Percentiles rank a stretch among this genome's conserved stretches.
Evolutionary conservation across 352 stramenopile species (phyloP).

Genomic region (Pythium rishiriense): DNA sequence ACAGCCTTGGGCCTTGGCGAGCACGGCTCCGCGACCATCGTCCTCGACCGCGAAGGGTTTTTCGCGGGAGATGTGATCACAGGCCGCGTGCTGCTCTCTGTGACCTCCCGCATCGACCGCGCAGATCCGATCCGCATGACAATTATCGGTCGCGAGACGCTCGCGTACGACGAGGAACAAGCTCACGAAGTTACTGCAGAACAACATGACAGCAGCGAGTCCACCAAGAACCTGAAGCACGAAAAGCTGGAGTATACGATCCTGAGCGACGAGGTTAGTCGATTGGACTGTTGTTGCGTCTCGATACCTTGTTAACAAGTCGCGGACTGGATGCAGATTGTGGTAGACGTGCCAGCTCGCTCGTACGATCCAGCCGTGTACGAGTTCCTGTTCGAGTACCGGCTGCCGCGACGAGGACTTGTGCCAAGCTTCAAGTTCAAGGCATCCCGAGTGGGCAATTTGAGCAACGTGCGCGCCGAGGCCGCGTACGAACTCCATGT

Average conservation of each 20-base stretch:
- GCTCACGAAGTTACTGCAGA: neutral
- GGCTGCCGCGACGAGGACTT: neutral
- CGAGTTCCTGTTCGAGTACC: constrained; percentile 12
- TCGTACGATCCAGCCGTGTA: constrained; percentile 6
- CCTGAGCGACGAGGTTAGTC: neutral
- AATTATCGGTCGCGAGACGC: neutral
- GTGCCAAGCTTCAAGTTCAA: constrained; percentile 4
- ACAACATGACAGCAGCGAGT: neutral
- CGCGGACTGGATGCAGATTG: too few relatives aligned
- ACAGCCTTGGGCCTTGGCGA: constrained; percentile 1
- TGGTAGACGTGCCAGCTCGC: constrained; percentile 4
- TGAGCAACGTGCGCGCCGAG: neutral
- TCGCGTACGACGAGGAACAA: neutral
- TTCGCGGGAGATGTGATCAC: constrained; percentile 8
- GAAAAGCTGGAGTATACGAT: neutral
- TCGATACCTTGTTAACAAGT: too few relatives aligned
- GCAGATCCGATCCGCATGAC: constrained; percentile 1
- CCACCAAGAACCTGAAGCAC: neutral
- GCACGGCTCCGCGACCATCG: constrained; percentile 11
- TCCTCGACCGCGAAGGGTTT: neutral
- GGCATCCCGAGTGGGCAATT: neutral
- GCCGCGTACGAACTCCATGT: neutral
- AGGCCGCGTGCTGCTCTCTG: constrained; percentile 2
- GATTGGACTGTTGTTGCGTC: neutral
- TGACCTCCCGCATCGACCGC: constrained; percentile 10